Base-by-base conservation (phyloP, 768 basidiomycete genomes). In the Mrakia blollopis region DNA sequence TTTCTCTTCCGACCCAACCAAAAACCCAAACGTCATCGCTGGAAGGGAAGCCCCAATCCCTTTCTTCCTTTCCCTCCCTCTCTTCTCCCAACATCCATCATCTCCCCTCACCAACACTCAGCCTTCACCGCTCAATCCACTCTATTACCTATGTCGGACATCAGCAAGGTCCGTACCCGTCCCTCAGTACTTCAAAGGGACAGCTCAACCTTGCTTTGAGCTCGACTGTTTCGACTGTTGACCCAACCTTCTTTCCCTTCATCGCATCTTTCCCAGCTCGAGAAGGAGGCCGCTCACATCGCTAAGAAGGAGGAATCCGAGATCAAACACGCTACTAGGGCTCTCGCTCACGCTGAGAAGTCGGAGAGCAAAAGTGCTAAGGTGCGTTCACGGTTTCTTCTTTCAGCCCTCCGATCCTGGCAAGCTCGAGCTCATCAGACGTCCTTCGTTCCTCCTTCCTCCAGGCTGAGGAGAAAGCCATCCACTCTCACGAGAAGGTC, bases 281-380 rank as follows among this genome's bases (percentile, higher is more conserved):
- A 68, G 65, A 68, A 68, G 65, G 65, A 68, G 65, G 65, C 65
- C 14, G 65, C 65, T 37, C 65, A 68, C 65, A n/a, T 68, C 25
- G 65, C 71, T 3, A 76, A 76, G 75, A 35, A 62, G 32, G 75
- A 76, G 68, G 68, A 68, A 8, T 70, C 67, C 25, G 65, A 76
- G 50, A 39, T 91, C 79, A 85, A 88, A 81, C 85, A 86, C 65
- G 85, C 87, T 47, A 78, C 89, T 78, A 89, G 88, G 80, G 87
- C 89, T 69, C 83, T 91, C 44, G 82, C 83, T 28, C 83, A 84
- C 44, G 85, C 86, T 11, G 89, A 91, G 81, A 89, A 89, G 84
- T 82, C 83, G 21, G 85, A 88, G 74, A 80, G 83, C 47, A 88
- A 88, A 80, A 86, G 87, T 35, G 83, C 86, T 75, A 89, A 89